Evolutionary conservation across 768 basidiomycete species (phyloP).

Genomic region (Suillus plorans): DNA sequence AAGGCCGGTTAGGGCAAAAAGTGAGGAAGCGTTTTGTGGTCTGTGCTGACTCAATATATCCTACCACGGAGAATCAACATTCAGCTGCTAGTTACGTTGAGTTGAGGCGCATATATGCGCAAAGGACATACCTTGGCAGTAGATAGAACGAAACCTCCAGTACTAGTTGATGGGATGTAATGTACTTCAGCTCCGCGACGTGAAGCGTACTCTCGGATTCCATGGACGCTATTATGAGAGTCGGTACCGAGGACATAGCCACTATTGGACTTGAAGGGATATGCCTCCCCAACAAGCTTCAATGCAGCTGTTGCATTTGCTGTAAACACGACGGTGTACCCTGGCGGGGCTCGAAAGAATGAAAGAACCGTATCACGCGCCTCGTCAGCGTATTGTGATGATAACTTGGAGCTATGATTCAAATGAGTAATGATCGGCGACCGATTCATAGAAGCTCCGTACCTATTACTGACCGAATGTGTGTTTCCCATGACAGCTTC

Average conservation of each 20-base stretch:
- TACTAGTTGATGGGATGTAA: constrained; percentile 64
- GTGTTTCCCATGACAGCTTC: constrained; percentile 76
- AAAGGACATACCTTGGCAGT: constrained; percentile 54
- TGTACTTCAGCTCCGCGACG: constrained; percentile 53
- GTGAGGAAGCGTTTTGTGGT: constrained; percentile 48
- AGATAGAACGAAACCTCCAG: constrained; percentile 62
- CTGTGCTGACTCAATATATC: constrained; percentile 51
- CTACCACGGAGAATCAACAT: constrained; percentile 33
- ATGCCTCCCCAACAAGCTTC: constrained; percentile 81
- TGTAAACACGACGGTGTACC: constrained; percentile 82
- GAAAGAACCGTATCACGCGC: constrained; percentile 72
- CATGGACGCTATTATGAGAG: constrained; percentile 84
- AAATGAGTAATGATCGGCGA: background rate
- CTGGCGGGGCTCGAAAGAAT: constrained; percentile 74
- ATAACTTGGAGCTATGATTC: constrained; percentile 61
- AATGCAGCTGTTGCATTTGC: constrained; percentile 77
- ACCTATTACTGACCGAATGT: constrained; percentile 83
- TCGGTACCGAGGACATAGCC: constrained; percentile 70
- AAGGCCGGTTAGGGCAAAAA: constrained; percentile 77
- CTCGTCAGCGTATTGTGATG: constrained; percentile 62
- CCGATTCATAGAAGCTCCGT: constrained; percentile 17
- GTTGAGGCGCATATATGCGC: constrained; percentile 21
- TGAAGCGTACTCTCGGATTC: constrained; percentile 71
- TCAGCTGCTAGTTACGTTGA: background rate
- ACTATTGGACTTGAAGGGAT: constrained; percentile 61